phyloP scores from a whole-genome alignment of 2,329 filamentous ascomycete species.

The Fusarium nelsonii region DNA sequence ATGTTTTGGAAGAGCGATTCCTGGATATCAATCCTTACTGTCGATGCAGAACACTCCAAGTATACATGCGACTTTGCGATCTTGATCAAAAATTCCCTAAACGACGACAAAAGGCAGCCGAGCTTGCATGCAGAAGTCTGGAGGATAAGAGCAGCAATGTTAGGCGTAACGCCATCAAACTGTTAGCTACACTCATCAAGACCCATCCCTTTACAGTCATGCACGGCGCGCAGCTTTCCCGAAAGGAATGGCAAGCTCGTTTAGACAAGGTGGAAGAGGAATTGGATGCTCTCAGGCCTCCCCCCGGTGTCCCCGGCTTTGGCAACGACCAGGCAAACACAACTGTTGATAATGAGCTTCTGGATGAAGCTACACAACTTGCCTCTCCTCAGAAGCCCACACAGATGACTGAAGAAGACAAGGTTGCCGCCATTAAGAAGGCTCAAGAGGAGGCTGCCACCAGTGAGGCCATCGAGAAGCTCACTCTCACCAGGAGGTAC shows the following conservation, averaged over 20 bases:
- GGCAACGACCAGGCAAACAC: conserved; percentile 74
- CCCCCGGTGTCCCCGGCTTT: conserved; percentile 72
- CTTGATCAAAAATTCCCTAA: conserved; percentile 97
- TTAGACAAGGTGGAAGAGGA: conserved; percentile 87
- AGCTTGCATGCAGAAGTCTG: conserved; percentile 87
- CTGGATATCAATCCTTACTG: conserved; percentile 97
- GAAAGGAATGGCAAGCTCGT: conserved; percentile 86
- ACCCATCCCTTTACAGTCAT: conserved; percentile 95
- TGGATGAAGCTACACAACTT: conserved; percentile 90
- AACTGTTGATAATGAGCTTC: conserved; percentile 79
- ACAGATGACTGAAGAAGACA: conserved; percentile 83
- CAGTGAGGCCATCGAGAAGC: conserved; percentile 86
- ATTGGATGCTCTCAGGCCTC: conserved; percentile 83
- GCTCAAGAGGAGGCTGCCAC: conserved; percentile 89
- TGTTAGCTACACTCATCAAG: conserved; percentile 87
- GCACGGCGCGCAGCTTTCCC: conserved; percentile 87
- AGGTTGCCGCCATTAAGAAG: conserved; percentile 78
- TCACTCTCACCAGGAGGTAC: conserved; percentile 89
- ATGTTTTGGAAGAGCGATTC: conserved; percentile 95
- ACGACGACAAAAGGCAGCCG: conserved; percentile 85
- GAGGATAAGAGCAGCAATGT: conserved; percentile 99
- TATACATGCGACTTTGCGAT: conserved; percentile 91
- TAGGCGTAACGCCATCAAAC: conserved; percentile 91
- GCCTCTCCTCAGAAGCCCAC: conserved; percentile 75
- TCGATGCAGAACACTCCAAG: conserved; percentile 89